A percentile compares a stretch with the other conserved stretches of the same genome.
Evolutionary conservation across 345 rosid species (phyloP).

Genomic region (Heritiera fomes): DNA sequence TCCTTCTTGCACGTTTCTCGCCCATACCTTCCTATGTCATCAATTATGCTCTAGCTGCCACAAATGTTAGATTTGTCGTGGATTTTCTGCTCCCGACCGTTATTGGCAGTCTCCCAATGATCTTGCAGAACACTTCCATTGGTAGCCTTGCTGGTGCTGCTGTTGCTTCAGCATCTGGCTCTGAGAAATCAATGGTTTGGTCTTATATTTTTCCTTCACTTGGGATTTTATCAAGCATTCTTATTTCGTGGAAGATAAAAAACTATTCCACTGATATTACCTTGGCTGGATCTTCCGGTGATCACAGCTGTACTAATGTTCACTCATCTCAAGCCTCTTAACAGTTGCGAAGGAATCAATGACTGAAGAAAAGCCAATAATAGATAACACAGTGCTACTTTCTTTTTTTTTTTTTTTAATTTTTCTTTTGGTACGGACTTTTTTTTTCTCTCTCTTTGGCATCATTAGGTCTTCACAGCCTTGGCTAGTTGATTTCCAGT

Average conservation of each 20-base stretch:
- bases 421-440: background rate
- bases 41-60: constrained; percentile 90
- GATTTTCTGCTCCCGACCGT: constrained; percentile 89
- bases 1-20: constrained; percentile 92
- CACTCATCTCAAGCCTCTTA: constrained; percentile 24
- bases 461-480: background rate
- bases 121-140: constrained; percentile 88
- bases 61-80: constrained; percentile 67
- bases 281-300: constrained; percentile 32
- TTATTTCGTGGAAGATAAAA: constrained; percentile 73
- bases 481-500: background rate
- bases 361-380: constrained; percentile 29
- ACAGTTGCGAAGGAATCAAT: constrained; percentile 18
- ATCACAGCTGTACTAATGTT: constrained; percentile 8
- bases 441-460: background rate
- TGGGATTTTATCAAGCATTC: constrained; percentile 76
- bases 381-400: background rate
- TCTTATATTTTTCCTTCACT: constrained; percentile 71
- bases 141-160: constrained; percentile 98
- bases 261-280: constrained; percentile 61
- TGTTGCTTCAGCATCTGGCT: constrained; percentile 67
- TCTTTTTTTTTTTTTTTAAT: background rate
- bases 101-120: constrained; percentile 87
- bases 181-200: constrained; percentile 62
- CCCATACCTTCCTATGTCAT: constrained; percentile 88